phyloP scores from a whole-genome alignment of 371 early-diverging fungal species.

The Haplosporangium sp. region DNA sequence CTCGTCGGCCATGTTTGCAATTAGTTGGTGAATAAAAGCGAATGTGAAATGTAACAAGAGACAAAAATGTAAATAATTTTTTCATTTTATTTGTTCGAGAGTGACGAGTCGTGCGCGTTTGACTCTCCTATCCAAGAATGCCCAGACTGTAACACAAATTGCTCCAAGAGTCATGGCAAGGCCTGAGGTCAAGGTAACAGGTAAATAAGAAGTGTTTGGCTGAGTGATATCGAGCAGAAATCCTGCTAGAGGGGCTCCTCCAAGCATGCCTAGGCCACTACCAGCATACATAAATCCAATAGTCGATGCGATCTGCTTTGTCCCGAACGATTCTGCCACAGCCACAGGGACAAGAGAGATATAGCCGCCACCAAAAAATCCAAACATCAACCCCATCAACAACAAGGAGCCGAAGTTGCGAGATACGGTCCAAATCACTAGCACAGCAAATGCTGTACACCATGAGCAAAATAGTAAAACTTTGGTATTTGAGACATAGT shows the following conservation, averaged over 20 bases:
- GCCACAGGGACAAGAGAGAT: slow-evolving; percentile 47
- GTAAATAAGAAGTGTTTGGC: slow-evolving; percentile 43
- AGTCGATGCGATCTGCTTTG: slow-evolving; percentile 43
- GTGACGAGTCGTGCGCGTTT: slow-evolving; percentile 11
- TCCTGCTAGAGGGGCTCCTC: slow-evolving; percentile 48
- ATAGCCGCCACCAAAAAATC: slow-evolving; percentile 44
- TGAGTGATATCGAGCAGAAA: slow-evolving; percentile 40
- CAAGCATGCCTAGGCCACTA: slow-evolving; percentile 45
- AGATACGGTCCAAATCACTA: slow-evolving; percentile 45
- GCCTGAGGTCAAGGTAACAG: slow-evolving; percentile 43
- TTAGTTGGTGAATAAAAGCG: neutral
- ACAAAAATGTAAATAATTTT: neutral
- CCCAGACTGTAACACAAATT: slow-evolving; percentile 29
- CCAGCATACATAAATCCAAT: slow-evolving; percentile 47
- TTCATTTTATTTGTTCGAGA: slow-evolving; percentile 2
- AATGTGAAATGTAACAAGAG: slow-evolving; percentile 2
- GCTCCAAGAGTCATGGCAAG: slow-evolving; percentile 31
- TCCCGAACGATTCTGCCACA: slow-evolving; percentile 45
- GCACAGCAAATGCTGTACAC: slow-evolving; percentile 39
- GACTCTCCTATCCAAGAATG: slow-evolving; percentile 16
- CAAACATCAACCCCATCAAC: slow-evolving; percentile 31
- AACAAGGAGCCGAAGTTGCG: slow-evolving; percentile 24
- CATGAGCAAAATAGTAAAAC: slow-evolving; percentile 43
- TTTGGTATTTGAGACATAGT: slow-evolving; percentile 36
- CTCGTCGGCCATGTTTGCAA: slow-evolving; percentile 23